Base-by-base conservation (phyloP, 768 basidiomycete species). In the Harrya chromipes region DNA sequence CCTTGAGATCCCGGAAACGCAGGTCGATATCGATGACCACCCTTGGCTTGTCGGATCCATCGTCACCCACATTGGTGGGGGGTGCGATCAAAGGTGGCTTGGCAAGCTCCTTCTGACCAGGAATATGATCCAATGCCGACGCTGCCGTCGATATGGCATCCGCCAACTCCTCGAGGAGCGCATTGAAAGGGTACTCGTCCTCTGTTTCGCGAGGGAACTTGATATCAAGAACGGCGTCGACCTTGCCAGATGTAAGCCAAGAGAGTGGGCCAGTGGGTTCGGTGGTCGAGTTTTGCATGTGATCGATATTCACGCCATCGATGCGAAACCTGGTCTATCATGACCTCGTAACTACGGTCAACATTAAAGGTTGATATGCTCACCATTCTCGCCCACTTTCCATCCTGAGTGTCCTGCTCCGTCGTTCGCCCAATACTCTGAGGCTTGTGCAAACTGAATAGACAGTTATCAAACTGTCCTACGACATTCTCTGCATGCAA, bases 221-320 rank as follows among this genome's bases (percentile, higher is more conserved):
- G 71, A 99, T 94, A 70, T 99, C 97, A 20, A 97, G 79, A 6
- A 99, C 97, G 10, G 93, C 90, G 62, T 99, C 97, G 23, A 97
- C 79, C 69, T 95, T 97, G 37, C 97, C 97, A 0, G 94, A 90
- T 0, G 89, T 94, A 51, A 99, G 93, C 97, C 97, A 99, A 2
- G 93, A 94, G 52, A 98, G 86, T 12, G 94, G 94, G 7, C 65
- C 65, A 7, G 93, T 90, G 54, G 86, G 89, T 46, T 78, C 77
- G 3, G 87, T 89, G 4, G 85, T 83, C 29, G 87, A 83, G 43
- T 85, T 82, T 69, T 97, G 90, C 46, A 97, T 73, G 65, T 99
- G 97, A 70, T 99, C 97, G 58, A 99, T 84, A 53, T 90, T 93
- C 43, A 99, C 86, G 12, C 95, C 95, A 64, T 99, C 97, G 47